These are phyloP conservation scores for Vitis hybrid DNA, from an alignment of 177 flowering plant genomes.

Conservation along the genomic window DNA sequence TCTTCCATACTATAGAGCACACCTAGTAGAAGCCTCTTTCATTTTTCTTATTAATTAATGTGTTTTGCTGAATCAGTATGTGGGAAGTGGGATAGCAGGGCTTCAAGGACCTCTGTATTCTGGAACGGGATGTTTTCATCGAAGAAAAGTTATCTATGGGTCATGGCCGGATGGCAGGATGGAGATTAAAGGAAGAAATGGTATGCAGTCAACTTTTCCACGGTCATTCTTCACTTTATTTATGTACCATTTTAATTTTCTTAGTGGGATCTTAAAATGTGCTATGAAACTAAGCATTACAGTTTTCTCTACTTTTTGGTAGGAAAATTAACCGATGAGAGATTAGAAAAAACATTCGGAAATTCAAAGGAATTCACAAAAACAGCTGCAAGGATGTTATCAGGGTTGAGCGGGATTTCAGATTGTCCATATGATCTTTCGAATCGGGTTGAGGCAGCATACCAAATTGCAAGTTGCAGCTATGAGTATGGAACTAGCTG, in stretches of 20 bases:
- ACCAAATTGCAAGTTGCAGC: slow-evolving; percentile 31
- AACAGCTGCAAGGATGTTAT: slow-evolving; percentile 16
- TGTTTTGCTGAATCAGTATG: slow-evolving; percentile 11
- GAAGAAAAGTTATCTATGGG: slow-evolving; percentile 59
- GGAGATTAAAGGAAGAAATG: slow-evolving; percentile 1
- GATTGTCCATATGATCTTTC: slow-evolving; percentile 8
- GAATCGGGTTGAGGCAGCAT: slow-evolving; percentile 31
- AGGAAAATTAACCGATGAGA: slow-evolving; percentile 20
- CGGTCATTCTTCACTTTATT: neutral
- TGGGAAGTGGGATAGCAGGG: slow-evolving; percentile 36
- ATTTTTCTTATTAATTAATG: neutral
- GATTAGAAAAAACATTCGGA: slow-evolving; percentile 27
- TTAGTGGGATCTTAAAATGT: no score
- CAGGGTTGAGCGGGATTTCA: neutral
- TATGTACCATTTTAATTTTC: neutral
- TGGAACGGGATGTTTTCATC: slow-evolving; percentile 64
- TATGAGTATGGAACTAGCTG: slow-evolving; percentile 49
- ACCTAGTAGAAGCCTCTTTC: no score
- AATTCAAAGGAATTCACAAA: slow-evolving; percentile 21
- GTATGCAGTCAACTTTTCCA: slow-evolving; percentile 3
- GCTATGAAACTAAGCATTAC: no score
- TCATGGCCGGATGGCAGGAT: slow-evolving; percentile 22
- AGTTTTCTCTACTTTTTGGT: no score
- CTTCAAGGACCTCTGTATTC: slow-evolving; percentile 52
- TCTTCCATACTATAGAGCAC: no score